Percentiles rank a stretch among this genome's conserved stretches.
Conservation (phyloP, 805 yeast species). For the Candida boidinii region DNA sequence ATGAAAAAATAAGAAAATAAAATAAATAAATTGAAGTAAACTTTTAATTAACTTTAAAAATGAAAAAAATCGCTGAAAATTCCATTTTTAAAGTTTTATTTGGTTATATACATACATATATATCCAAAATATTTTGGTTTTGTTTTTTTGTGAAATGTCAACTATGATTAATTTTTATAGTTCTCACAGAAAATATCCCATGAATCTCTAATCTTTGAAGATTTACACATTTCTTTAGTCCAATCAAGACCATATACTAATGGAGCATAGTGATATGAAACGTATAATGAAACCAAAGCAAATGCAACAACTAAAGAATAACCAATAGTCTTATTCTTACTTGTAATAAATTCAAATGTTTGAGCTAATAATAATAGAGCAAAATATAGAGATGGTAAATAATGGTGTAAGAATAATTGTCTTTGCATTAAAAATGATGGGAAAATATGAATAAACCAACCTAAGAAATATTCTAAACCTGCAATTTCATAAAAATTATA, state of each 20-base stretch:
- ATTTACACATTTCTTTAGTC: slow-evolving; percentile 32
- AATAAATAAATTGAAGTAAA: no score
- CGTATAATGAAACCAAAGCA: slow-evolving; percentile 13
- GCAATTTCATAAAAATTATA: slow-evolving; percentile 12
- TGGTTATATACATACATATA: no score
- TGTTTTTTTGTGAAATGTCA: no score
- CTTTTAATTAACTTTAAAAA: no score
- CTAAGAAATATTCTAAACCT: slow-evolving; percentile 33
- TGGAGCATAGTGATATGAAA: slow-evolving; percentile 28
- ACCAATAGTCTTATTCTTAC: slow-evolving; percentile 22
- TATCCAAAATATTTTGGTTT: no score
- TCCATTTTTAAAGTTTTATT: no score
- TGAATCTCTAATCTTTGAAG: slow-evolving; percentile 24
- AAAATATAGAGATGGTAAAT: slow-evolving; percentile 43
- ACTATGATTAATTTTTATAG: slow-evolving; percentile 7
- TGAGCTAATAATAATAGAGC: slow-evolving; percentile 36
- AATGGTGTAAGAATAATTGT: slow-evolving; percentile 35
- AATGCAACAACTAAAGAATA: slow-evolving; percentile 15
- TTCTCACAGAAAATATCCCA: slow-evolving; percentile 38
- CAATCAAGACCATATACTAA: slow-evolving; percentile 39
- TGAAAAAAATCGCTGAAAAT: no score
- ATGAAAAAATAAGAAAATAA: no score
- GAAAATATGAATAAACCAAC: slow-evolving; percentile 48
- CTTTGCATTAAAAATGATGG: slow-evolving; percentile 42
- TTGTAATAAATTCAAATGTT: slow-evolving; percentile 31